Conservation (phyloP, 768 basidiomycete species). For the Xerocomus brunneocitrinus region DNA sequence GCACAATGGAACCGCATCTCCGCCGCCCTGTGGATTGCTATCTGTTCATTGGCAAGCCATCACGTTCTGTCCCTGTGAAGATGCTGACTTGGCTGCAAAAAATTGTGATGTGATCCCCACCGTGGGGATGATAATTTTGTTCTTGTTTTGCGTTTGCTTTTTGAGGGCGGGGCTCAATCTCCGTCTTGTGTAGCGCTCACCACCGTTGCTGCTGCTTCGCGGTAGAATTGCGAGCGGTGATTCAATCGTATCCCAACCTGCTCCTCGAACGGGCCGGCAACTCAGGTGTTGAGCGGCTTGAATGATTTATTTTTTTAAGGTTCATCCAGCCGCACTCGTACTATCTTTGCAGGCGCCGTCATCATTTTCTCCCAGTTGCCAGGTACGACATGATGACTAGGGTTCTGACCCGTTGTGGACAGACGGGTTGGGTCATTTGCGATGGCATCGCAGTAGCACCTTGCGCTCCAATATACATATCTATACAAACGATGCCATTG, state of each 20-base stretch:
- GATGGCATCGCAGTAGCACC: constrained; percentile 2
- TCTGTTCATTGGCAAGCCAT: neutral
- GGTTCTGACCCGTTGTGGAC: neutral
- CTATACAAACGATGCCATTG: neutral
- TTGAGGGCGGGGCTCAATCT: constrained; percentile 3
- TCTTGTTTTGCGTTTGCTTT: neutral
- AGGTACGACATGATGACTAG: constrained; percentile 9
- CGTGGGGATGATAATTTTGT: neutral
- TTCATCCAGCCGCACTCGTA: neutral
- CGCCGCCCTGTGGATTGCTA: neutral
- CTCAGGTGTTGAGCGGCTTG: neutral
- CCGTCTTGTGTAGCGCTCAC: constrained; percentile 9
- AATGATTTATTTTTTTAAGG: neutral
- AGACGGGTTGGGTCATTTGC: neutral
- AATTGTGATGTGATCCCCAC: neutral
- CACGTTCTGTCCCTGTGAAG: neutral
- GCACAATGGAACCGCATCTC: constrained; percentile 1
- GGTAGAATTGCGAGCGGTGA: constrained; percentile 8
- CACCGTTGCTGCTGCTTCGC: constrained; percentile 16
- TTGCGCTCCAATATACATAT: neutral
- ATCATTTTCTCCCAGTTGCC: constrained; percentile 10
- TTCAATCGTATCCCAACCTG: neutral
- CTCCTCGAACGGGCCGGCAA: constrained; percentile 4
- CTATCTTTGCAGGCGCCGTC: neutral
- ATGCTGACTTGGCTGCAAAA: neutral